These are phyloP conservation scores for Epichloe uncinata DNA, from an alignment of 2,329 filamentous ascomycete species.

Conservation along the genomic window DNA sequence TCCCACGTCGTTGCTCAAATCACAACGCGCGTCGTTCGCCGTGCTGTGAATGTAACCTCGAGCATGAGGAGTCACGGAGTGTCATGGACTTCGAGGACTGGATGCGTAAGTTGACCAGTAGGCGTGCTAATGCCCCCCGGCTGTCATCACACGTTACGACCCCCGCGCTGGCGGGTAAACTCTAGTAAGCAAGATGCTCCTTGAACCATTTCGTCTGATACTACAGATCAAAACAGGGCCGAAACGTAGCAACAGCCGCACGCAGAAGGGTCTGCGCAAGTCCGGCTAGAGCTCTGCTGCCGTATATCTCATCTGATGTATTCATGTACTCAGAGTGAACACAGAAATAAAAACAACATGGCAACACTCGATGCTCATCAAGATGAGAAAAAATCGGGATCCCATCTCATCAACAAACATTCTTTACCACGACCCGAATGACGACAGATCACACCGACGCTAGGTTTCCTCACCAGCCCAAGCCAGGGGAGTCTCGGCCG, in stretches of 20 bases:
- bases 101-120: background rate
- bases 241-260: background rate
- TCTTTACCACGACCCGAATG: no score
- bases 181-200: background rate
- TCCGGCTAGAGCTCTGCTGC: no score
- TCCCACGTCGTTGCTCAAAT: background rate
- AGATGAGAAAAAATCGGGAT: no score
- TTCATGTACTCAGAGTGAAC: no score
- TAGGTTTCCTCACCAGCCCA: background rate
- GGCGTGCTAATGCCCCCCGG: background rate
- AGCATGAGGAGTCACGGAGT: background rate
- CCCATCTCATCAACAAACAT: no score
- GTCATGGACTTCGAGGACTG: background rate
- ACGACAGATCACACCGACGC: background rate
- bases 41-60: background rate
- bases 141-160: background rate
- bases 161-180: no score
- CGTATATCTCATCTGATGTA: no score
- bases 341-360: no score
- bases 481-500: background rate
- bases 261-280: no score
- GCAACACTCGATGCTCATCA: no score
- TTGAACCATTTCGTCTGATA: background rate
- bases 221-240: background rate
- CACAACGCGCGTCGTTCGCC: background rate